phyloP scores from a whole-genome alignment of 768 basidiomycete species.

The Termitomyces heimii region DNA sequence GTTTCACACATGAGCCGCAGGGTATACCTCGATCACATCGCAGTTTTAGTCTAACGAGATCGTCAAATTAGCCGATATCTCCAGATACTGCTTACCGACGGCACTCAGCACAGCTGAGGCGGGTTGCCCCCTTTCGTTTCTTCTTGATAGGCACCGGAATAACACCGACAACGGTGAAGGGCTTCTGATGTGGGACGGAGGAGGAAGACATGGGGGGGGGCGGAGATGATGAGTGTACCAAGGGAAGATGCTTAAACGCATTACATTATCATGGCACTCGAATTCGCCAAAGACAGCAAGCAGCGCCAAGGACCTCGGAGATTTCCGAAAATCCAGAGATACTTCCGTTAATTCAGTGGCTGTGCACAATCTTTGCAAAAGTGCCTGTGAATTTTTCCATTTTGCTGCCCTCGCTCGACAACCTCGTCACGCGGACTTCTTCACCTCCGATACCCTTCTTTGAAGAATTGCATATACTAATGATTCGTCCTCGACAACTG shows the following conservation, averaged over 20 bases:
- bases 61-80: constrained; percentile 1
- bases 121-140: constrained; percentile 65
- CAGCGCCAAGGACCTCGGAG: constrained; percentile 9
- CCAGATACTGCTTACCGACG: constrained; percentile 43
- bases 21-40: constrained; percentile 74
- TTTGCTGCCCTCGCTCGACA: background rate
- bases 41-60: constrained; percentile 47
- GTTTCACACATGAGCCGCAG: constrained; percentile 76
- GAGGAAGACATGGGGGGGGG: constrained; percentile 29
- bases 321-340: constrained; percentile 14
- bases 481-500: background rate
- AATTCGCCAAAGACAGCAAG: constrained; percentile 9
- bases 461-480: background rate
- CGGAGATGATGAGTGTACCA: constrained; percentile 18
- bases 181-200: constrained; percentile 24
- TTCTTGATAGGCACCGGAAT: constrained; percentile 40
- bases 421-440: background rate
- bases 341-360: constrained; percentile 15
- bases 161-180: constrained; percentile 15
- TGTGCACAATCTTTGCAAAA: background rate
- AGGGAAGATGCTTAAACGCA: constrained; percentile 9
- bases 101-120: constrained; percentile 78
- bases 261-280: background rate
- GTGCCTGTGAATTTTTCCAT: background rate
- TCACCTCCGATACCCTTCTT: background rate